A percentile compares a stretch with the other conserved stretches of the same genome.
These are phyloP conservation scores for Pyrenophora graminea DNA, from an alignment of 2,329 filamentous ascomycete species.

Conservation along the genomic window DNA sequence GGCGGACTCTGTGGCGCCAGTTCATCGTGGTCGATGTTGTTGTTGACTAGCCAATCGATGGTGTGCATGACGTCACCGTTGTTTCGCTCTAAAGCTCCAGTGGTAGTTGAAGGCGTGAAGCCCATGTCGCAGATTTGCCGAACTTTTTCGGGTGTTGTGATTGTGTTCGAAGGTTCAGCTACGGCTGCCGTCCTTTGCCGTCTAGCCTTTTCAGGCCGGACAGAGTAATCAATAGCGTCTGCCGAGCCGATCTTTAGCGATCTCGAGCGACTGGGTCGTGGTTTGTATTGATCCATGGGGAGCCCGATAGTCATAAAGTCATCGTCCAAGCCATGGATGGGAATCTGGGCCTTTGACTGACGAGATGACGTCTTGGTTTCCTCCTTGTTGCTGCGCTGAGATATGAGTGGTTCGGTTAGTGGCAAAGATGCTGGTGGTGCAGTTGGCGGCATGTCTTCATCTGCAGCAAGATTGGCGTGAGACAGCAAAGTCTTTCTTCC, in stretches of 20 bases:
- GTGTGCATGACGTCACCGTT: conserved; percentile 36
- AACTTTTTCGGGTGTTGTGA: conserved; percentile 37
- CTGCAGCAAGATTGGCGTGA: neutral
- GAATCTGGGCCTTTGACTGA: conserved; percentile 4
- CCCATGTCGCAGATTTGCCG: conserved; percentile 44
- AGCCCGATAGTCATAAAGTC: conserved; percentile 28
- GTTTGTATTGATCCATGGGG: conserved; percentile 42
- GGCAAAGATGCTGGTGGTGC: neutral
- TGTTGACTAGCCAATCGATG: conserved; percentile 40
- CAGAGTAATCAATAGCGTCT: conserved; percentile 36
- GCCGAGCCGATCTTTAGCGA: conserved; percentile 30
- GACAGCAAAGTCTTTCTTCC: neutral
- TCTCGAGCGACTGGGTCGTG: conserved; percentile 44
- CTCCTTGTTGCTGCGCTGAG: neutral
- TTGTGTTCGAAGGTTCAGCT: conserved; percentile 2
- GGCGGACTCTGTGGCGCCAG: conserved; percentile 27
- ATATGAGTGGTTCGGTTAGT: neutral
- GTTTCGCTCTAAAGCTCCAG: conserved; percentile 30
- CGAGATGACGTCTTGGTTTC: conserved; percentile 1
- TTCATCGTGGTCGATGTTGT: conserved; percentile 34
- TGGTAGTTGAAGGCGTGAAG: conserved; percentile 39
- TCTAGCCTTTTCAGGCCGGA: conserved; percentile 35
- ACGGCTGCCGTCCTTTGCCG: conserved; percentile 30
- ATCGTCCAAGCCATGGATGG: conserved; percentile 26
- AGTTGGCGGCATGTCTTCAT: neutral